Evolutionary conservation across 495 filamentous ascomycete species (phyloP).

Genomic region (Bombardia bombarda): DNA sequence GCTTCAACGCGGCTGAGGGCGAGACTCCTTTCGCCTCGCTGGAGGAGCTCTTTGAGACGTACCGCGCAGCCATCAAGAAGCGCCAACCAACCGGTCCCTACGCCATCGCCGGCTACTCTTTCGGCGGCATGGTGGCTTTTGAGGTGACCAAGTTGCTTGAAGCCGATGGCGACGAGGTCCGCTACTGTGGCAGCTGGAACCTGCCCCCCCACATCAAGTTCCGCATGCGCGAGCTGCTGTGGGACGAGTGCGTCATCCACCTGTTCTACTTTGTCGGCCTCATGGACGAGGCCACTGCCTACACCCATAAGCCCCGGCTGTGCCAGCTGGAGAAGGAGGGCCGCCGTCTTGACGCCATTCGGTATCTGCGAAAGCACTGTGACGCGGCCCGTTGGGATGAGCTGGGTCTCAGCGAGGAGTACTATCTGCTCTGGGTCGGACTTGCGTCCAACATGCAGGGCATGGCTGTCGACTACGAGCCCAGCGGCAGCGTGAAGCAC

Average conservation of each 20-base stretch:
- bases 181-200: slow-evolving; percentile 29
- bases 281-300: slow-evolving; percentile 28
- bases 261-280: slow-evolving; percentile 42
- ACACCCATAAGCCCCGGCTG: slow-evolving; percentile 15
- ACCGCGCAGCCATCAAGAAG: slow-evolving; percentile 33
- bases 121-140: slow-evolving; percentile 47
- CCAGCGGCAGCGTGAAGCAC: slow-evolving; percentile 25
- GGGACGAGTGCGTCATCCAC: slow-evolving; percentile 35
- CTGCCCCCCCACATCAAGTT: slow-evolving; percentile 46
- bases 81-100: slow-evolving; percentile 48
- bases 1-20: slow-evolving; percentile 35
- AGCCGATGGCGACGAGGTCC: slow-evolving; percentile 18
- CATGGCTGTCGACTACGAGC: slow-evolving; percentile 47
- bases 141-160: slow-evolving; percentile 38
- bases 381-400: slow-evolving; percentile 24
- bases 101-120: slow-evolving; percentile 48
- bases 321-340: slow-evolving; percentile 15
- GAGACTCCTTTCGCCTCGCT: slow-evolving; percentile 29
- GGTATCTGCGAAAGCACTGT: slow-evolving; percentile 18
- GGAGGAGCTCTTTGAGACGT: slow-evolving; percentile 28
- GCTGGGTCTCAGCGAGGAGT: slow-evolving; percentile 26
- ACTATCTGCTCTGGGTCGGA: slow-evolving; percentile 31
- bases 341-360: too few species aligned
- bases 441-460: slow-evolving; percentile 35
- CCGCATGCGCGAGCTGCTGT: slow-evolving; percentile 44